Base-by-base conservation (phyloP, 2,329 filamentous ascomycete genomes). In the Phialocephala subalpina region DNA sequence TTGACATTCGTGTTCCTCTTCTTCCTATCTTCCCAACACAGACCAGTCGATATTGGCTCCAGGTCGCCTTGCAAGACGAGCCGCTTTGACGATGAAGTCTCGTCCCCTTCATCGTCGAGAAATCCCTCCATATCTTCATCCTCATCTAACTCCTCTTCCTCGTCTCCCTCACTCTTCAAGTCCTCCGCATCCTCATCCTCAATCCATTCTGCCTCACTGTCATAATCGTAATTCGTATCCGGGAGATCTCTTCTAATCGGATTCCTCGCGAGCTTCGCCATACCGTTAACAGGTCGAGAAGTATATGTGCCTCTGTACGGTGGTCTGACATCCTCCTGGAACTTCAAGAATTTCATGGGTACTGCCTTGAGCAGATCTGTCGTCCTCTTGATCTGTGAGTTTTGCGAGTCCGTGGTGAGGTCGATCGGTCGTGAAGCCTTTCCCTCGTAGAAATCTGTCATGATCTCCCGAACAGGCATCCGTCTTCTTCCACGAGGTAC, bases 131-230 rank as follows among this genome's bases (percentile, higher is more conserved):
- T 88, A 85, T 74, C 90, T 83, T 88, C 89, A 90, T 86, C 86
- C 33, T 85, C 84, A 9, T 91, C 89, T 22, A 90, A 82, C 2
- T 90, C 85, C 16, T 88, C 89, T 2, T 92, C 84, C 58, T 91
- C 89, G 52, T 92, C 90, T 29, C 91, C 90, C 35, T 90, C 87
- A 35, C 81, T 82, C 53, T 82, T 78, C 8, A 85, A 74, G 65
- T 87, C 85, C 67, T 88, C 87, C 14, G 84, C 86, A 67, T 76
- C 76, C 45, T 93, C 92, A 70, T 86, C 85, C 74, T 94, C 90
- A 57, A 89, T 84, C 92, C 92, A 97, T 76, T 96, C 93, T 6
- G 87, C 92, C 77, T 97, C 92, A 2, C 92, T 95, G 74, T 96
- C 92, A 75, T 95, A 94, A 69, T 94, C 92, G 76, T 97, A 97